These are phyloP conservation scores for Thielaviopsis euricoi DNA, from an alignment of 2,329 filamentous ascomycete species.

Conservation along the genomic window DNA sequence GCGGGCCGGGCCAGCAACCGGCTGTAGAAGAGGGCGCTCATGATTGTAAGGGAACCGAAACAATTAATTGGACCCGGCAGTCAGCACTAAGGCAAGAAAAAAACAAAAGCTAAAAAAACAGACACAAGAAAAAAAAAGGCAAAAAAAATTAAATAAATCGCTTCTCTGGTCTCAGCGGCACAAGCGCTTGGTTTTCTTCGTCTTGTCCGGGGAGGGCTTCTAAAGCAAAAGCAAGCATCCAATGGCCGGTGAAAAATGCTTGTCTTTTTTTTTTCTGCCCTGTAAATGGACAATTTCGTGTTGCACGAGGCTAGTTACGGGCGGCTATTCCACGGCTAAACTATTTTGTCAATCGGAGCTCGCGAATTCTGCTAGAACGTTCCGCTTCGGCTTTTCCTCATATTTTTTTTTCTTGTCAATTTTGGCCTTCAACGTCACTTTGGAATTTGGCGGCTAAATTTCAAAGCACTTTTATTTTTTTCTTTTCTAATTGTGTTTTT, in stretches of 20 bases:
- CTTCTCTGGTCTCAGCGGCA: neutral
- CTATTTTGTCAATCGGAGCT: neutral
- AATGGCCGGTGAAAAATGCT: neutral
- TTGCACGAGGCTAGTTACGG: conserved; percentile 1
- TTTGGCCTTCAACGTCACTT: neutral
- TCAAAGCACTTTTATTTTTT: conserved; percentile 1
- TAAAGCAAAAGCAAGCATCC: too few species aligned
- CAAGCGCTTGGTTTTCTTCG: neutral
- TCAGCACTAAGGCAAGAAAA: neutral
- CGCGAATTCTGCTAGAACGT: conserved; percentile 8
- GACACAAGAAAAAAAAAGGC: neutral
- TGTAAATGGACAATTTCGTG: neutral
- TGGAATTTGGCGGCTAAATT: neutral
- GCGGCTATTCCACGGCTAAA: conserved; percentile 10
- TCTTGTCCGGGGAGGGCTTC: too few species aligned
- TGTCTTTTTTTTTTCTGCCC: neutral
- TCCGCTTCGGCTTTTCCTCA: conserved; percentile 6
- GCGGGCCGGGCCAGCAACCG: conserved; percentile 9
- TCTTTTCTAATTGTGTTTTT: neutral
- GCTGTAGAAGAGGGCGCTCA: conserved; percentile 11
- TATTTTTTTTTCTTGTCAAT: neutral
- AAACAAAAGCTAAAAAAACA: neutral
- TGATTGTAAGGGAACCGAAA: neutral
- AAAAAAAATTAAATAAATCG: neutral
- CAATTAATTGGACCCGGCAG: neutral